phyloP scores from a whole-genome alignment of 1,284 basidiomycete genomes.

The Leccinum fuscescens region DNA sequence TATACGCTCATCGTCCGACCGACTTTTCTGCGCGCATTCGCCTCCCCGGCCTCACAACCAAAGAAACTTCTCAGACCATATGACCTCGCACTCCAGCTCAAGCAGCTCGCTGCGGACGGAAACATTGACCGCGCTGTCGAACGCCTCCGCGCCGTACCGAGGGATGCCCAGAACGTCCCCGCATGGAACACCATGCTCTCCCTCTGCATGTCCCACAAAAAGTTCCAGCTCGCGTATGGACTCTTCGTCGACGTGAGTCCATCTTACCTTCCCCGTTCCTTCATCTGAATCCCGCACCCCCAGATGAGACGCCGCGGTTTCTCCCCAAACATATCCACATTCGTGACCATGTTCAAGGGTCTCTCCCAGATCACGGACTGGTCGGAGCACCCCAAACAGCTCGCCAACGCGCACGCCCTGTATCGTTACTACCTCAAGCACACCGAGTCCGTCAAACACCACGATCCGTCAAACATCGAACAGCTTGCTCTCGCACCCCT shows the following conservation, averaged over 20 bases:
- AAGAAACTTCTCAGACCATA: slow-evolving; percentile 51
- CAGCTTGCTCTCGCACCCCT: slow-evolving; percentile 50
- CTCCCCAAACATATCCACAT: slow-evolving; percentile 62
- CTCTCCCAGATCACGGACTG: slow-evolving; percentile 58
- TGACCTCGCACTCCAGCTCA: slow-evolving; percentile 55
- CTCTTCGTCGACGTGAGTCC: slow-evolving; percentile 65
- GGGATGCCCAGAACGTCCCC: slow-evolving; percentile 64
- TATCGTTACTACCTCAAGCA: slow-evolving; percentile 56
- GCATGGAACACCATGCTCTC: slow-evolving; percentile 76
- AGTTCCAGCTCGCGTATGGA: slow-evolving; percentile 55
- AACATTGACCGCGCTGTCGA: slow-evolving; percentile 58
- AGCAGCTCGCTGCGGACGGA: slow-evolving; percentile 50
- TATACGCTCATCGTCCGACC: not conserved
- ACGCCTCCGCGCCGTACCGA: slow-evolving; percentile 60
- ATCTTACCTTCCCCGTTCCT: not conserved
- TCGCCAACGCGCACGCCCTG: slow-evolving; percentile 55
- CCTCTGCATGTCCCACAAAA: slow-evolving; percentile 52
- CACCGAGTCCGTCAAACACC: slow-evolving; percentile 44
- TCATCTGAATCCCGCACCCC: not conserved
- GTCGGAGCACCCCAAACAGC: slow-evolving; percentile 52
- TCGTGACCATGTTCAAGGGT: slow-evolving; percentile 61
- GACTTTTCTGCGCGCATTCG: slow-evolving; percentile 11
- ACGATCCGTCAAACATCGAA: slow-evolving; percentile 41
- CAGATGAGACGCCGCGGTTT: slow-evolving; percentile 82
- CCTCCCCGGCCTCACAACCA: not conserved